A percentile compares a stretch with the other conserved stretches of the same genome.
Evolutionary conservation across 805 yeast genomes (phyloP).

Genomic region (Candida boidinii): DNA sequence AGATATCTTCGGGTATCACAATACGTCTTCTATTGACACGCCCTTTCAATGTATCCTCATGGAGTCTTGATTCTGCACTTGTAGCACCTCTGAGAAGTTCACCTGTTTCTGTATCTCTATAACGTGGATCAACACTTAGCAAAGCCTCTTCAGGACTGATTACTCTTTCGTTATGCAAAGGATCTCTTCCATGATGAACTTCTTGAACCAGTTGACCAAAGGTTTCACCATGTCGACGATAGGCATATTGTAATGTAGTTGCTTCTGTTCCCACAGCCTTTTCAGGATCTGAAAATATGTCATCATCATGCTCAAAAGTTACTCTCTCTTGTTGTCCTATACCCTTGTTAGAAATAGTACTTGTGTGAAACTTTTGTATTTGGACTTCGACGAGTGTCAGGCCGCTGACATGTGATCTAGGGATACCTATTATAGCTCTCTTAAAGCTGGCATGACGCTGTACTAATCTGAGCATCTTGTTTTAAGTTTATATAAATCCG

Average conservation of each 20-base stretch:
- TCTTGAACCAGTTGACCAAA: slow-evolving; percentile 35
- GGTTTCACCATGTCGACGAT: slow-evolving; percentile 28
- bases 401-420: no score
- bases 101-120: slow-evolving; percentile 24
- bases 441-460: no score
- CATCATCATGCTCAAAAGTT: slow-evolving; percentile 13
- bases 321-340: no score
- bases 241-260: slow-evolving; percentile 24
- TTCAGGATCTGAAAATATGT: slow-evolving; percentile 8
- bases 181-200: slow-evolving; percentile 25
- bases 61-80: slow-evolving; percentile 46
- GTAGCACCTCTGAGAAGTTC: slow-evolving; percentile 28
- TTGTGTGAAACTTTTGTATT: no score
- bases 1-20: slow-evolving; percentile 45
- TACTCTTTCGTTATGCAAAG: slow-evolving; percentile 24
- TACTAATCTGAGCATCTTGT: no score
- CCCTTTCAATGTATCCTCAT: slow-evolving; percentile 49
- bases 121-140: slow-evolving; percentile 22
- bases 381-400: no score
- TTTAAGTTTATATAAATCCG: no score
- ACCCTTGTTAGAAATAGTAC: no score
- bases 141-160: slow-evolving; percentile 28
- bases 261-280: slow-evolving; percentile 14
- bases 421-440: no score
- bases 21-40: slow-evolving; percentile 44